Evolutionary conservation across 1,139 yeast species (phyloP), one percentile per base, ranked within the genome.

Genomic region (Kodamaea fungicola): DNA sequence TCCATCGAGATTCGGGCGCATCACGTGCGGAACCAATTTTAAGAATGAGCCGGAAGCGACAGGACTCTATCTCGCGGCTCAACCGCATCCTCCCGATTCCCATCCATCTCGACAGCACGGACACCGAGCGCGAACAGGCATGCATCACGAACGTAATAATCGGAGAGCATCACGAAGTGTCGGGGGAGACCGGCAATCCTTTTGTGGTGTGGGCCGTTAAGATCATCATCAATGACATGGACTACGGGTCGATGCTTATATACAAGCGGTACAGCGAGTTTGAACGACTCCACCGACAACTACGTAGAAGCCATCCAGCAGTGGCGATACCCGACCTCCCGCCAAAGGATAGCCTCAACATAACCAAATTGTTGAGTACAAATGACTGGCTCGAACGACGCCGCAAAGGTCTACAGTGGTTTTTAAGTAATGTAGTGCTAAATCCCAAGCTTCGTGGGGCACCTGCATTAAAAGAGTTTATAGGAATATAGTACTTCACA

Each of bases 381-480:
- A 55, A 46, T 22, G 49, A 45, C 27, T 86, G 89, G 71, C 56
- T 86, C 27, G 83, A 76, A 42, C 65, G 65, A 23, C 61, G 96
- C 31, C 60, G 89, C 8, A 70, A 73, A 37, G 88, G 92, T 0
- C 62, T 86, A 13, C 94, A 85, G 51, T 86, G 81, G 73, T 86
- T 87, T 57, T 54, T 83, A 50, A 76, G 78, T 43, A 79, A 81
- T 46, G 77, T 84, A 4, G 55, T 86, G 28, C 62, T 87, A 49
- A 82, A 85, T 49, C 92, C 94, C 0, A 62, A 63, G 7, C 64
- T 77, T 46, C 74, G 76, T 43, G 63, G 67, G 37, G 60, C 74
- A 21, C 54, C 54, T 1, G 63, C 70, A 8, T 78, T 83, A 8
- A 73, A 72, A 45, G 56, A 61, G 29, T 83, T 83, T 57, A 73